Conservation (phyloP, 139 green algal species). For the Picochlorum sp. region DNA sequence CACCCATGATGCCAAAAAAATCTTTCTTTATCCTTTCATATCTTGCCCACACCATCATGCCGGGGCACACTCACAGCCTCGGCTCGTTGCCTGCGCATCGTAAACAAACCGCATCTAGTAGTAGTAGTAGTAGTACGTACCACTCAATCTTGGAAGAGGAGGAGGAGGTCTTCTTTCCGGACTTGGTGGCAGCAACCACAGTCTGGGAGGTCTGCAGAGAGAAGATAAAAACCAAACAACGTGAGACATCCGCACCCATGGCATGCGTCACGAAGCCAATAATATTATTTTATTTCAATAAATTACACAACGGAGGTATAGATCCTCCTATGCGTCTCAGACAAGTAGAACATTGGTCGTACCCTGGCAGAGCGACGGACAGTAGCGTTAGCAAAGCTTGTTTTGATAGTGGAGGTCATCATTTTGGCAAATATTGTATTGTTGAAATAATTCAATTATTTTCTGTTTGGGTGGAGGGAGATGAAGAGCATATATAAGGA, state of each 20-base stretch:
- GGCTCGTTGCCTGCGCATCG: not conserved
- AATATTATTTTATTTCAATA: too few relatives aligned
- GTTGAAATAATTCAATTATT: not conserved
- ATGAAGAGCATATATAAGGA: too few relatives aligned
- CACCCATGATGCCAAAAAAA: too few relatives aligned
- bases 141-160: constrained; percentile 13
- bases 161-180: constrained; percentile 19
- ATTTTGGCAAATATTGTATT: not conserved
- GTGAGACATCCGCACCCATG: too few relatives aligned
- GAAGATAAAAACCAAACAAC: not conserved
- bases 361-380: constrained; percentile 1
- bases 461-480: too few relatives aligned
- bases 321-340: not conserved
- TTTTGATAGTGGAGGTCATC: not conserved
- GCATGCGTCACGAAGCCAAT: too few relatives aligned
- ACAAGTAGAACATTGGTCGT: not conserved
- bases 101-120: not conserved
- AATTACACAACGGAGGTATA: too few relatives aligned
- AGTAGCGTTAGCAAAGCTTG: constrained; percentile 1
- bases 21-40: too few relatives aligned
- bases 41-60: too few relatives aligned
- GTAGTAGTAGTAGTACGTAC: not conserved
- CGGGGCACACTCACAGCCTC: not conserved
- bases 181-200: constrained; percentile 9
- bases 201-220: constrained; percentile 4